Percentiles rank a stretch among this genome's conserved stretches.
Conservation (phyloP, 345 rosid species). For the Erucastrum elatum region DNA sequence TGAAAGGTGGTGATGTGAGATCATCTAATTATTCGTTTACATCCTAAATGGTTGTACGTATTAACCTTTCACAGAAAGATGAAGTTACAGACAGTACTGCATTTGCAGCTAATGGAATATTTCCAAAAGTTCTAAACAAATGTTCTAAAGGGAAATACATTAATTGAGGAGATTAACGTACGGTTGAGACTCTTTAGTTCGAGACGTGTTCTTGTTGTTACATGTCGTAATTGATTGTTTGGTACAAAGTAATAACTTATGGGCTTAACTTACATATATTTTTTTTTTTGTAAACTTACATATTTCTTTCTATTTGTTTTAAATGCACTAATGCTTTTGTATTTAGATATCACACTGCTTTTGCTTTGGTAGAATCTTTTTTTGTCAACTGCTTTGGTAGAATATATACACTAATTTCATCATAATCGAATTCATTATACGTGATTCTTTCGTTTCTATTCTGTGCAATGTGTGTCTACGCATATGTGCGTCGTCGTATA, state of each 20-base stretch:
- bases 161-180: background rate
- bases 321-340: background rate
- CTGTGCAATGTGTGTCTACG: background rate
- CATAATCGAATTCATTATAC: background rate
- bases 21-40: background rate
- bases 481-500: background rate
- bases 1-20: constrained; percentile 13
- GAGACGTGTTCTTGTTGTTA: background rate
- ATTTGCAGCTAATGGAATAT: constrained; percentile 1
- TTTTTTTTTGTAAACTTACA: no score
- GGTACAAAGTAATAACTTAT: constrained; percentile 1
- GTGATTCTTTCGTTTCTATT: background rate
- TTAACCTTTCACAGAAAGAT: background rate
- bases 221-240: background rate
- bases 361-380: no score
- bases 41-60: background rate
- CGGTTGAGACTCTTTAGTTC: background rate
- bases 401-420: background rate
- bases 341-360: background rate
- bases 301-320: background rate
- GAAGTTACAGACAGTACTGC: background rate
- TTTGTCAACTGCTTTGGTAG: background rate
- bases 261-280: background rate
- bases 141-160: background rate
- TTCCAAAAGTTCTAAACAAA: background rate